Conservation (phyloP, 2,329 filamentous ascomycete species). For the Colletotrichum eremochloae region DNA sequence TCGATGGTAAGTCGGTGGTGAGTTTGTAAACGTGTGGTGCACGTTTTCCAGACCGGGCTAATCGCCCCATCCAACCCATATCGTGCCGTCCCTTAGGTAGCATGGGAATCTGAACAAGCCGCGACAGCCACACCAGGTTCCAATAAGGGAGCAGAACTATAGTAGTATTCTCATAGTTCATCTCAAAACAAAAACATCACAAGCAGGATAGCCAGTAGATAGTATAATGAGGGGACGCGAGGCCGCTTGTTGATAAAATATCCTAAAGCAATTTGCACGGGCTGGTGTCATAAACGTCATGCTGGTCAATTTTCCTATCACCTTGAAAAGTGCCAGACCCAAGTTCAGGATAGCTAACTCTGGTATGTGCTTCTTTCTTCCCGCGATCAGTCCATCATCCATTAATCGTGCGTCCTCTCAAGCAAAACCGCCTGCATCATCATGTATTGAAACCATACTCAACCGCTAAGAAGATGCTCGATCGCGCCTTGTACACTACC, state of each 20-base stretch:
- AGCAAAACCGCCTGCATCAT: not conserved
- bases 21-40: not conserved
- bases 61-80: constrained; percentile 26
- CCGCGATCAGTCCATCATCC: constrained; percentile 17
- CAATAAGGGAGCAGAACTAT: not conserved
- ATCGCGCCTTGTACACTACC: constrained; percentile 95
- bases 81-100: not conserved
- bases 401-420: constrained; percentile 28
- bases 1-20: not conserved
- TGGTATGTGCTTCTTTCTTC: constrained; percentile 38
- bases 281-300: constrained; percentile 36
- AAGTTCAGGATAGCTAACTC: constrained; percentile 29
- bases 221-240: not conserved
- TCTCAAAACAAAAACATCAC: not conserved
- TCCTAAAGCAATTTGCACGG: constrained; percentile 10
- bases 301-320: constrained; percentile 37
- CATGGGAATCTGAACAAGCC: not conserved
- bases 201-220: not conserved
- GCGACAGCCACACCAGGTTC: not conserved
- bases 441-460: constrained; percentile 18
- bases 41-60: constrained; percentile 14
- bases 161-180: not conserved
- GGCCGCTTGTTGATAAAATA: not conserved
- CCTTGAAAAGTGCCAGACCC: constrained; percentile 32
- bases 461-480: constrained; percentile 73